Evolutionary conservation across 2,329 filamentous ascomycete genomes (phyloP).

Genomic region (Fusarium graminum): DNA sequence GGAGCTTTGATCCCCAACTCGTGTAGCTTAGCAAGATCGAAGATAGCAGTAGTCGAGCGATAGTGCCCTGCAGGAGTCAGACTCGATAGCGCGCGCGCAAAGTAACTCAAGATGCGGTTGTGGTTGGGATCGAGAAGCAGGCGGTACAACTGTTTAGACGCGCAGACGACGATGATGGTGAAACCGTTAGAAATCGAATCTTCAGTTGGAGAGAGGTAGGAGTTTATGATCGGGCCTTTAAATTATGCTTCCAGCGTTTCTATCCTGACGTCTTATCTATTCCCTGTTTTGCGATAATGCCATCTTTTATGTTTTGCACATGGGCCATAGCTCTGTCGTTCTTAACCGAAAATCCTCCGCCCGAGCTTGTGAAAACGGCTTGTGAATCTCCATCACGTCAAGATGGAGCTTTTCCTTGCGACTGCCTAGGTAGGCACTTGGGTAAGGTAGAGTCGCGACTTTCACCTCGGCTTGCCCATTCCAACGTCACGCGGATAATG

Average conservation of each 20-base stretch:
- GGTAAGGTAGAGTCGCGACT: slow-evolving; percentile 10
- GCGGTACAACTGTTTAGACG: slow-evolving; percentile 8
- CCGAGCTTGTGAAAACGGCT: slow-evolving; percentile 42
- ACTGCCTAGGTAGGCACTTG: slow-evolving; percentile 14
- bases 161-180: slow-evolving; percentile 2
- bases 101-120: slow-evolving; percentile 2
- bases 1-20: slow-evolving; percentile 7
- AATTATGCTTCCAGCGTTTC: slow-evolving; percentile 23
- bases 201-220: slow-evolving; percentile 8
- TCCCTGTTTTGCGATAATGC: slow-evolving; percentile 23
- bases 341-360: slow-evolving; percentile 36
- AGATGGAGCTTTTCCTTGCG: slow-evolving; percentile 24
- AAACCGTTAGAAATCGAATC: slow-evolving; percentile 22
- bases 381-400: slow-evolving; percentile 37
- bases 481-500: slow-evolving; percentile 38
- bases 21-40: slow-evolving; percentile 1
- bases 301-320: slow-evolving; percentile 39
- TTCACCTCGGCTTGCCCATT: slow-evolving; percentile 34
- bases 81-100: slow-evolving; percentile 16
- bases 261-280: not conserved
- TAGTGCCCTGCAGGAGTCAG: not conserved
- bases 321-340: too few species aligned
- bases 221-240: slow-evolving; percentile 16
- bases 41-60: slow-evolving; percentile 4
- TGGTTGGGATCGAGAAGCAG: slow-evolving; percentile 9